A percentile compares a stretch with the other conserved stretches of the same genome.
Conservation (phyloP, 805 yeast species). For the Clavispora fructus region DNA sequence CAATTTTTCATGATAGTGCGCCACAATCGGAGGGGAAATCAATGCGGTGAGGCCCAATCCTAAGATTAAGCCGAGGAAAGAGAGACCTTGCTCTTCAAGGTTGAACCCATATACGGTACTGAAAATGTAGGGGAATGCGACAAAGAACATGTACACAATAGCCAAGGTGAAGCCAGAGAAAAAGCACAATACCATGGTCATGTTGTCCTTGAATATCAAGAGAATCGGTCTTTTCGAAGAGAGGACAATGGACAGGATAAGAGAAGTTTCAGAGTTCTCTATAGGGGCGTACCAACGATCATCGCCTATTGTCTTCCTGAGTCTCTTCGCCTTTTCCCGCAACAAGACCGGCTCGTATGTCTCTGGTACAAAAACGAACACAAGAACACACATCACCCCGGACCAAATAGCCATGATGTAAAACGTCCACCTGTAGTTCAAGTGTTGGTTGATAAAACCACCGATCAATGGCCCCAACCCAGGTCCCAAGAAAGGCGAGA, state of each 20-base stretch:
- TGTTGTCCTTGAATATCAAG: constrained; percentile 21
- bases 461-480: constrained; percentile 25
- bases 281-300: constrained; percentile 34
- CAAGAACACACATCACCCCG: constrained; percentile 13
- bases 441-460: constrained; percentile 20
- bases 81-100: constrained; percentile 8
- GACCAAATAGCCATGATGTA: constrained; percentile 23
- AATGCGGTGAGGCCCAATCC: constrained; percentile 8
- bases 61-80: constrained; percentile 10
- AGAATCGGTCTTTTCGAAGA: constrained; percentile 21
- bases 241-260: constrained; percentile 15
- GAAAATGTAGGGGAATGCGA: constrained; percentile 12
- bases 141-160: constrained; percentile 13
- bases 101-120: constrained; percentile 8
- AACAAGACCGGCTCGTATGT: constrained; percentile 25
- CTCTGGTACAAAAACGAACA: constrained; percentile 23
- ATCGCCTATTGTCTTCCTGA: constrained; percentile 32
- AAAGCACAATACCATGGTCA: constrained; percentile 25
- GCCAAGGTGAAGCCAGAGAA: constrained; percentile 15
- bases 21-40: constrained; percentile 5
- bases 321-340: constrained; percentile 19
- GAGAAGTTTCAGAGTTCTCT: constrained; percentile 20
- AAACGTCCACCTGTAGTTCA: constrained; percentile 23
- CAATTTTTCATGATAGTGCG: constrained; percentile 3
- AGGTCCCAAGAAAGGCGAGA: constrained; percentile 27